These are phyloP conservation scores for Henckelia pumila DNA, from an alignment of 257 asterid genomes.

Conservation along the genomic window DNA sequence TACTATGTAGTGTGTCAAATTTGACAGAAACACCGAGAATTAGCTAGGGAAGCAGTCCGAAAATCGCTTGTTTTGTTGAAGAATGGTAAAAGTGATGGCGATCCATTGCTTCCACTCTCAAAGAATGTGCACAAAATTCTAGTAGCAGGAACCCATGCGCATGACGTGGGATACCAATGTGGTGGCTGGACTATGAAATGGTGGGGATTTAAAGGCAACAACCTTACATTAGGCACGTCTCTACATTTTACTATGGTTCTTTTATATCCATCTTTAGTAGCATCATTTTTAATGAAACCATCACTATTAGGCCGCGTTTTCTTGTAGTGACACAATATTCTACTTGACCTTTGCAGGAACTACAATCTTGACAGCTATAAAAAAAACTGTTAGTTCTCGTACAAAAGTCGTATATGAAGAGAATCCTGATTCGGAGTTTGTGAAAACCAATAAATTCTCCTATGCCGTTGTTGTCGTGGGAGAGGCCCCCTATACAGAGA, in stretches of 20 bases:
- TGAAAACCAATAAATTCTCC: conserved; percentile 28
- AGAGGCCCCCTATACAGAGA: conserved; percentile 44
- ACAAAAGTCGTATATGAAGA: conserved; percentile 34
- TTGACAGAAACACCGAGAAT: conserved; percentile 15
- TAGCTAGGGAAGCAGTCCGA: conserved; percentile 10
- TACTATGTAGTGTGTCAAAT: not conserved
- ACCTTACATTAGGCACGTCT: not conserved
- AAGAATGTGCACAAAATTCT: conserved; percentile 10
- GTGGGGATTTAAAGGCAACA: conserved; percentile 40
- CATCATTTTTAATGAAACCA: no score
- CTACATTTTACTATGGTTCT: no score
- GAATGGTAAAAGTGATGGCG: not conserved
- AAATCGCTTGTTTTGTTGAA: conserved; percentile 20
- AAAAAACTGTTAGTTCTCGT: conserved; percentile 22
- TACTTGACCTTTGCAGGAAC: conserved; percentile 30
- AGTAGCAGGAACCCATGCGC: conserved; percentile 23
- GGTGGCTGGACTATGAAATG: conserved; percentile 30
- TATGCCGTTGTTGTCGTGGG: conserved; percentile 47
- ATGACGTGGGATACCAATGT: conserved; percentile 5
- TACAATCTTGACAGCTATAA: conserved; percentile 33
- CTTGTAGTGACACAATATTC: not conserved
- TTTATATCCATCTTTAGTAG: no score
- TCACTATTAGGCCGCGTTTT: no score
- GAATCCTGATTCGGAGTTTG: conserved; percentile 18
- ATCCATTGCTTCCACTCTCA: conserved; percentile 14